Evolutionary conservation across 2,329 filamentous ascomycete genomes (phyloP), one percentile per base, ranked within the genome.

Genomic region (Acrocalymma vagum): DNA sequence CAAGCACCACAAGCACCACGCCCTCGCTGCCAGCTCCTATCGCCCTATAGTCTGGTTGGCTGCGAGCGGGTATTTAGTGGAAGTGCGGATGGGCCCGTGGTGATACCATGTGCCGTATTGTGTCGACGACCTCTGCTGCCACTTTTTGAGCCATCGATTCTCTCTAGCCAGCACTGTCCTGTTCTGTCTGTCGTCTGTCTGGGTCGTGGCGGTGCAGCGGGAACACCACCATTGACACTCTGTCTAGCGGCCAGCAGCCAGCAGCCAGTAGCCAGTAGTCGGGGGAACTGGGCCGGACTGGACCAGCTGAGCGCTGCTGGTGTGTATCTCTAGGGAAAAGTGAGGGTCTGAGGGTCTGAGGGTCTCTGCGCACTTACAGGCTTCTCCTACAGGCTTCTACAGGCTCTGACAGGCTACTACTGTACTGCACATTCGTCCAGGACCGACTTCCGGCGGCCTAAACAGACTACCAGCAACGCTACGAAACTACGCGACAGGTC

Each of bases 81-180:
- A n/a, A n/a, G n/a, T n/a, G n/a, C n/a, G n/a, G 44, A 47, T 58
- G 53, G 49, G 53, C 56, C 57, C 51, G 49, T 48, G 45, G 60
- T 61, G 51, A 43, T 57, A 62, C 55, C 53, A 64, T 64, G 61
- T 49, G 46, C 53, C 44, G 39, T 46, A 43, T 47, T 39, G 42
- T 21, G 20, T 47, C 42, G 30, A 53, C 58, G 28, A 23, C 37
- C 42, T 35, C 42, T 22, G 22, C 41, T 38, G 43, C 26, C 27
- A 38, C 48, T 47, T 45, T 48, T 43, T 48, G 51, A 49, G 29
- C 46, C 26, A 31, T 30, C 32, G 23, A 33, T 31, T 29, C 26
- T n/a, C n/a, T n/a, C n/a, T 17, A 22, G 13, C 11, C 9, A 14
- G 24, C 22, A 23, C 13, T 23, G 21, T 16, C 28, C 18, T 15